Evolutionary conservation across 2,329 filamentous ascomycete genomes (phyloP).

Genomic region (Ambrosiella cleistominuta): DNA sequence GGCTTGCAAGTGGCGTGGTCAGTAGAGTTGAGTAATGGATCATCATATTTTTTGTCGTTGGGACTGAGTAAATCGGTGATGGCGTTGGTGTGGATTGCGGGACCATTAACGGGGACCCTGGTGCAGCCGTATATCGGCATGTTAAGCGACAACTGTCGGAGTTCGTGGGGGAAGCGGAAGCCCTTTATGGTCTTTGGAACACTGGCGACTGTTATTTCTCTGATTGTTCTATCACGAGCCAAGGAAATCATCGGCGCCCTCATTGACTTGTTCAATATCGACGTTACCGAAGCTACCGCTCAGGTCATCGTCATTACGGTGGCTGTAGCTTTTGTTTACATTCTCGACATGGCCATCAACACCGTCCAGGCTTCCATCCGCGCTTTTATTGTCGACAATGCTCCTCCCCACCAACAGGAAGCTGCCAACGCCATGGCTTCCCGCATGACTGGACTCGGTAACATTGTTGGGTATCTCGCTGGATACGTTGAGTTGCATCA

Average conservation of each 20-base stretch:
- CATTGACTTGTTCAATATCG: constrained; percentile 52
- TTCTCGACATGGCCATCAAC: constrained; percentile 89
- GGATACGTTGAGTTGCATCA: constrained; percentile 67
- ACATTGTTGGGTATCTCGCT: constrained; percentile 77
- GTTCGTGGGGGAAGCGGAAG: constrained; percentile 60
- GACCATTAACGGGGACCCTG: constrained; percentile 58
- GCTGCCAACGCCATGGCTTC: constrained; percentile 88
- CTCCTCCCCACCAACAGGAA: constrained; percentile 84
- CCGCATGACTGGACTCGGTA: constrained; percentile 68
- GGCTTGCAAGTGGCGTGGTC: constrained; percentile 92
- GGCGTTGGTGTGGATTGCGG: constrained; percentile 67
- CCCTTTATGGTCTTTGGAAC: constrained; percentile 64
- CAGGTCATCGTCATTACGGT: constrained; percentile 53
- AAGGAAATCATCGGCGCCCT: constrained; percentile 53
- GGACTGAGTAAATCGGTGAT: constrained; percentile 70
- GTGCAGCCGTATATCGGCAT: constrained; percentile 75
- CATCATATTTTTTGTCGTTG: constrained; percentile 63
- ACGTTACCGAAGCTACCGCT: constrained; percentile 45
- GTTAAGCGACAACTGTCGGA: constrained; percentile 58
- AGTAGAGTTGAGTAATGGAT: constrained; percentile 84
- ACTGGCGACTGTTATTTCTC: constrained; percentile 45
- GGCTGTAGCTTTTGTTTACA: constrained; percentile 73
- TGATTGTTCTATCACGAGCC: constrained; percentile 58
- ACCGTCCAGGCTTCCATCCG: constrained; percentile 87
- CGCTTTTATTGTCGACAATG: constrained; percentile 85